phyloP scores from a whole-genome alignment of 352 stramenopile genomes.

The Globisporangium perplexum region DNA sequence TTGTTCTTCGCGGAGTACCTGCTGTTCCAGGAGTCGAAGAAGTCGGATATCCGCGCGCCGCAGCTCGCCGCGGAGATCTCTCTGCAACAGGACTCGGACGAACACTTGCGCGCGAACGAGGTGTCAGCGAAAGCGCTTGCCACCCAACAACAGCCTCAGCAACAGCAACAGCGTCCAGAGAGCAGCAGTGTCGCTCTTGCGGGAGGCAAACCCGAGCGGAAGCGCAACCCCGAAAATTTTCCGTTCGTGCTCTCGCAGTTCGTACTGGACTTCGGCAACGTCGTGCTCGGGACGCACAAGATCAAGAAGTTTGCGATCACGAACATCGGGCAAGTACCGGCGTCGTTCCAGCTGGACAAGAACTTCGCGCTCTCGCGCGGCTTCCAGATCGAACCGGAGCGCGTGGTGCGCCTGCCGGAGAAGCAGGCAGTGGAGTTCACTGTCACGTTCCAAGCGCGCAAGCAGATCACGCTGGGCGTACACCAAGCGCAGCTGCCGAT shows the following conservation, averaged over 20 bases:
- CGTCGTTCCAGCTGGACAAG: constrained; percentile 92
- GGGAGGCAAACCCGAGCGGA: constrained; percentile 18
- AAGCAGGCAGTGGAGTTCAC: constrained; percentile 86
- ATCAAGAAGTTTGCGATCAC: constrained; percentile 91
- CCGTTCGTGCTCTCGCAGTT: constrained; percentile 89
- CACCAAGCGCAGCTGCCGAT: constrained; percentile 83
- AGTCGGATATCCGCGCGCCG: constrained; percentile 5
- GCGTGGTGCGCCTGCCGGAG: constrained; percentile 90
- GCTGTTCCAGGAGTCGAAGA: constrained; percentile 38
- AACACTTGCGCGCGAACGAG: neutral
- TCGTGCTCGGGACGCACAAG: constrained; percentile 89
- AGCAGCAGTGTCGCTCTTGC: constrained; percentile 1
- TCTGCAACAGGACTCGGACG: constrained; percentile 5
- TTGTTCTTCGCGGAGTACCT: constrained; percentile 88
- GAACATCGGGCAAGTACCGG: constrained; percentile 83
- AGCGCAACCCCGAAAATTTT: constrained; percentile 26
- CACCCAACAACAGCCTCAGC: too few relatives aligned
- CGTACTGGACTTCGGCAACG: constrained; percentile 92
- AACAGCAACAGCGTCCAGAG: constrained; percentile 1
- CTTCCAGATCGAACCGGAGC: constrained; percentile 92
- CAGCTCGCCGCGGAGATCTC: neutral
- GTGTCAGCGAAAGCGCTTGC: neutral
- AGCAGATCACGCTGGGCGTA: constrained; percentile 75
- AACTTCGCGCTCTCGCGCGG: constrained; percentile 79
- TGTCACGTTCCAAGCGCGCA: constrained; percentile 88